phyloP scores from a whole-genome alignment of 2,329 filamentous ascomycete genomes.

The Colletotrichum tamarilloi region DNA sequence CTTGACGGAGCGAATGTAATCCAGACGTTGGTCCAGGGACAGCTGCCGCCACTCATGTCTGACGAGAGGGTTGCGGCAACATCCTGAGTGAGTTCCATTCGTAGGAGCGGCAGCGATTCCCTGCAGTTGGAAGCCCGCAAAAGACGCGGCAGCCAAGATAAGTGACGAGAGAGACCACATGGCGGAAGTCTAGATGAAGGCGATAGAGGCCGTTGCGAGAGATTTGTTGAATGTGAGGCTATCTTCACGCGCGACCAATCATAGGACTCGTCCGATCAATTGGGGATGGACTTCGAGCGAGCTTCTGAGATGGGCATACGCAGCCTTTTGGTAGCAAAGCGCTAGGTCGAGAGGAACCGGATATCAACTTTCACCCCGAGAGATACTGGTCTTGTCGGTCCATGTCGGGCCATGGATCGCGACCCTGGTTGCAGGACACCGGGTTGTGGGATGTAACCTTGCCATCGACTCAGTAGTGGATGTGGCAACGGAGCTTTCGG shows the following conservation, averaged over 20 bases:
- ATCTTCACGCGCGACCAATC: background rate
- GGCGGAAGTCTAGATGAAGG: background rate
- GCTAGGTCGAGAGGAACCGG: background rate
- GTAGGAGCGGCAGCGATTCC: background rate
- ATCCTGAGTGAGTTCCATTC: background rate
- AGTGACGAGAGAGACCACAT: background rate
- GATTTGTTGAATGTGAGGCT: background rate
- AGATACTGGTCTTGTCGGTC: background rate
- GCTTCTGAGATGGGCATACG: background rate
- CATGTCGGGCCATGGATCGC: background rate
- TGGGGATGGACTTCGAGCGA: background rate
- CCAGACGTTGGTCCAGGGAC: background rate
- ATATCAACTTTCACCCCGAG: background rate
- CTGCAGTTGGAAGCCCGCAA: background rate
- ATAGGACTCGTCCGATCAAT: background rate
- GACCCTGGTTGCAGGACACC: background rate
- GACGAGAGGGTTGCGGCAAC: background rate
- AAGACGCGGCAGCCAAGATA: background rate
- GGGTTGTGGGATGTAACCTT: background rate
- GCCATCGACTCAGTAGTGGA: background rate
- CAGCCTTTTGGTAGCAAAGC: background rate
- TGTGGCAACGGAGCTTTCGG: background rate
- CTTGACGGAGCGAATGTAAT: background rate
- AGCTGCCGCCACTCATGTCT: background rate
- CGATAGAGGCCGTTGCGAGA: background rate